Evolutionary conservation across 805 yeast genomes (phyloP).

Genomic region (Schizosaccharomyces pombe): DNA sequence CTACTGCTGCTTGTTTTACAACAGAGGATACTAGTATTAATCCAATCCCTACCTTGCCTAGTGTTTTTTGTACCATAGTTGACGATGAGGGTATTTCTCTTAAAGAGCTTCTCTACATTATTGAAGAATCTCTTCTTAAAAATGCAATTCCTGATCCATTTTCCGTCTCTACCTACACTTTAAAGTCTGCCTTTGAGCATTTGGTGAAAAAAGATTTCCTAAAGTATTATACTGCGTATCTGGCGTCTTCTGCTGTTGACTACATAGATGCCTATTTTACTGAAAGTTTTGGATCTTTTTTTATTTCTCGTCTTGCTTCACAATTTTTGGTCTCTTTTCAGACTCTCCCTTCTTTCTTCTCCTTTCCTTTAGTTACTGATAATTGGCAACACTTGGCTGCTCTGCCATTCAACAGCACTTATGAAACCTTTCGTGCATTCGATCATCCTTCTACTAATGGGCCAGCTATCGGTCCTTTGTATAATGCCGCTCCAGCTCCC

Average conservation of each 20-base stretch:
- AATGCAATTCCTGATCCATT: neutral
- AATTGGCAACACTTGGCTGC: neutral
- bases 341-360: neutral
- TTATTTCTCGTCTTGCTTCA: neutral
- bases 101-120: neutral
- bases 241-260: neutral
- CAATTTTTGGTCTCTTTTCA: neutral
- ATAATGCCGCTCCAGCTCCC: too few species aligned
- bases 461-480: too few species aligned
- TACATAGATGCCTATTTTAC: neutral
- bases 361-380: neutral
- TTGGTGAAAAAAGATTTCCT: neutral
- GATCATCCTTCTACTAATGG: too few species aligned
- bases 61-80: neutral
- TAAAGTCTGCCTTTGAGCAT: neutral
- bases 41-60: neutral
- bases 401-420: neutral
- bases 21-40: neutral
- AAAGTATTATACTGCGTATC: neutral
- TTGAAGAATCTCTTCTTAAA: neutral
- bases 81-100: neutral
- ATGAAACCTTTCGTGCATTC: too few species aligned
- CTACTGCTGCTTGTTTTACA: neutral
- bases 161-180: neutral
- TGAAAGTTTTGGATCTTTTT: neutral